A percentile compares a stretch with the other conserved stretches of the same genome.
Evolutionary conservation across 2,329 filamentous ascomycete species (phyloP).

Genomic region (Nannizziopsis barbatae): DNA sequence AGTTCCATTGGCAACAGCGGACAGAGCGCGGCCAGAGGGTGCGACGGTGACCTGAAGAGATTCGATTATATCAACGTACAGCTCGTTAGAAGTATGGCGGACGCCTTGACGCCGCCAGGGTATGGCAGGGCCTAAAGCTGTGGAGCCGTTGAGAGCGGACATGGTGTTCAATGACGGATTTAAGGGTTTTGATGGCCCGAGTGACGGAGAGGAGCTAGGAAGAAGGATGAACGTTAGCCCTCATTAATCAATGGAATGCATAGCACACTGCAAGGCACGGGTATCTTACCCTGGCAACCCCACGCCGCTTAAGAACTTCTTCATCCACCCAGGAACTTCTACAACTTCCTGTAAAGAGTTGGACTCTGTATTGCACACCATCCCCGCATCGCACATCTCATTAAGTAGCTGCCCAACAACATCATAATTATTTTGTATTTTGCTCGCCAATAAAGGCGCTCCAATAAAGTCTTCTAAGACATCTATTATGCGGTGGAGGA

Average conservation of each 20-base stretch:
- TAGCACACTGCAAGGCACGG: not conserved
- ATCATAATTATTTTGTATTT: conserved; percentile 85
- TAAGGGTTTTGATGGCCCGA: conserved; percentile 30
- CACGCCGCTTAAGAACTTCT: conserved; percentile 77
- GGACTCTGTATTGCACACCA: conserved; percentile 80
- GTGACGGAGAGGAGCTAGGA: conserved; percentile 32
- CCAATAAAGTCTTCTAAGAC: conserved; percentile 89
- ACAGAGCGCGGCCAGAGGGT: conserved; percentile 75
- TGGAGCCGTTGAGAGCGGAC: conserved; percentile 21
- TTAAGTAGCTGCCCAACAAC: conserved; percentile 83
- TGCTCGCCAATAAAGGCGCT: conserved; percentile 69
- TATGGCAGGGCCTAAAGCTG: conserved; percentile 43
- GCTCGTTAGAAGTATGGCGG: conserved; percentile 88
- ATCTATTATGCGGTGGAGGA: conserved; percentile 86
- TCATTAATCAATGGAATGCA: not conserved
- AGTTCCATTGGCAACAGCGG: conserved; percentile 79
- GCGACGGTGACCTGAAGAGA: conserved; percentile 77
- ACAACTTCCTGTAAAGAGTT: conserved; percentile 87
- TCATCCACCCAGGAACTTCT: conserved; percentile 81
- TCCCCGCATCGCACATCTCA: conserved; percentile 92
- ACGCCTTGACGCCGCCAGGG: conserved; percentile 90
- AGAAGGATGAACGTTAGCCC: not conserved
- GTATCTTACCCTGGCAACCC: conserved; percentile 58
- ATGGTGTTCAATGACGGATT: conserved; percentile 31
- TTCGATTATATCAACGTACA: conserved; percentile 94